Evolutionary conservation across 352 stramenopile species (phyloP), one percentile per base, ranked within the genome.

Genomic region (Thalassiosira mediterranea): DNA sequence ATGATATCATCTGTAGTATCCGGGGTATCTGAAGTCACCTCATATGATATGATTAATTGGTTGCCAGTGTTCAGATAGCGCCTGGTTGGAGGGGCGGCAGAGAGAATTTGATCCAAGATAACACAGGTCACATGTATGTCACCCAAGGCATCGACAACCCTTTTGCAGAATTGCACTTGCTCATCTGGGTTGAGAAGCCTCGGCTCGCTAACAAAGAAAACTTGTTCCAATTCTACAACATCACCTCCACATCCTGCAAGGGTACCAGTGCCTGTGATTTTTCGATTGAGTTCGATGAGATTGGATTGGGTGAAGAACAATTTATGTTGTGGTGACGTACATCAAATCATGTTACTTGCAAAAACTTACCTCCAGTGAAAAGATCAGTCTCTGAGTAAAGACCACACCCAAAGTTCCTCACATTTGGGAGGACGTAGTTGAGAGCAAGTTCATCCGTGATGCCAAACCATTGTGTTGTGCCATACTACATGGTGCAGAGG

Each of bases 401-500:
- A 28, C 54, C 15, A 54, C 76, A 84, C 17, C 76, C 76, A 66
- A 84, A 81, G 49, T 74, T 84, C 13, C 26, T 26, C 11, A 58
- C 17, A 37, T 84, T 84, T 40, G 76, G 76, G 5, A 84, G 49
- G 0, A 74, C 57, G 48, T 72, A 76, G 29, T 60, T 61, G 7
- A 87, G 46, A 23, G 38, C 59, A 17, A n/a, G n/a, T 10, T 79
- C 58, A 34, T 60, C 26, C 7, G 38, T 66, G 23, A 90, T 63
- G 21, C 82, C 85, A 52, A 80, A 75, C 76, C 76, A 88, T 26
- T 86, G 62, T 11, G 53, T 57, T 1, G 88, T 37, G 15, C 48
- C 70, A 44, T 73, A 37, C 61, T 51, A 21, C 10, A 21, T 7
- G 19, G 19, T 21, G 42, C 34, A 21, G 8, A 8, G 17, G 7